Conservation (phyloP, 73 alveolate species). For the Paramecium pentaurelia region DNA sequence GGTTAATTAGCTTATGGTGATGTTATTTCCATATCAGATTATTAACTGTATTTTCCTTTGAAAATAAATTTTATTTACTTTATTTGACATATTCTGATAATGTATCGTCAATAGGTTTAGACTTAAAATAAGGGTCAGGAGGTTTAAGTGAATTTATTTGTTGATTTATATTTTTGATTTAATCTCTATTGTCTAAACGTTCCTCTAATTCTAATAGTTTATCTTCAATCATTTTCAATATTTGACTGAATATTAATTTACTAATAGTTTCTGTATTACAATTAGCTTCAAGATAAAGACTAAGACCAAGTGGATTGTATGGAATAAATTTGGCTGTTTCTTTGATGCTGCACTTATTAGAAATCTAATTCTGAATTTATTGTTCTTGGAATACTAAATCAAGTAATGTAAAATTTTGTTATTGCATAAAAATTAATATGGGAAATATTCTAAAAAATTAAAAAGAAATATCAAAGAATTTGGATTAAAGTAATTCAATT, state of each 20-base stretch:
- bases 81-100: not conserved
- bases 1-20: not conserved
- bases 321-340: not conserved
- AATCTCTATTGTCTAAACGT: not conserved
- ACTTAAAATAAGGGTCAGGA: not conserved
- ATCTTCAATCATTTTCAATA: not conserved
- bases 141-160: not conserved
- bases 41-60: not conserved
- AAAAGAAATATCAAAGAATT: not conserved
- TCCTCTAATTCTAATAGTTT: not conserved
- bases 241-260: not conserved
- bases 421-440: not conserved
- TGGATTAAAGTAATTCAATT: not conserved
- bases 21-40: not conserved
- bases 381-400: slow-evolving; percentile 23
- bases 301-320: not conserved
- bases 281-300: not conserved
- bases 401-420: not conserved
- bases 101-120: not conserved
- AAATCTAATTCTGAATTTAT: not conserved
- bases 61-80: not conserved
- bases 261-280: not conserved
- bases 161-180: not conserved
- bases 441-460: not conserved
- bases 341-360: not conserved